Percentiles rank a stretch among this genome's conserved stretches.
These are phyloP conservation scores for Cryptococcus sp. DNA, from an alignment of 1,284 basidiomycete species.

Conservation along the genomic window DNA sequence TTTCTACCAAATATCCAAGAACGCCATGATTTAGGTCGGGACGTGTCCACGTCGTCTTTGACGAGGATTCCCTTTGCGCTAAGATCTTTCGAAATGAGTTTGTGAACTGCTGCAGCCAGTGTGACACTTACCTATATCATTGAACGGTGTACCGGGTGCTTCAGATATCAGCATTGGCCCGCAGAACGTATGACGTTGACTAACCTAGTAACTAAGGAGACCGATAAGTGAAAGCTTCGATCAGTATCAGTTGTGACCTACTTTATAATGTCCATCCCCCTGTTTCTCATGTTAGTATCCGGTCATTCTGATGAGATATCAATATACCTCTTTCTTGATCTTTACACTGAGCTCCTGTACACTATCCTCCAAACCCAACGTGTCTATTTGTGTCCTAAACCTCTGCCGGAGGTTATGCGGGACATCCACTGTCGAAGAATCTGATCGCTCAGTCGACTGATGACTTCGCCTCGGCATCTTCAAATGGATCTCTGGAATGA, in stretches of 20 bases:
- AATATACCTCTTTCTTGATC: slow-evolving; percentile 27
- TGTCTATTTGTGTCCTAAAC: too few species aligned
- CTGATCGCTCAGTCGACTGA: too few species aligned
- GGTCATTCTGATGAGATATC: not conserved
- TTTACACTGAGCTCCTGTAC: slow-evolving; percentile 35
- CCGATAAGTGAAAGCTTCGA: not conserved
- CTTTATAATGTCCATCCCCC: slow-evolving; percentile 31
- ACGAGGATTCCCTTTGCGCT: slow-evolving; percentile 27
- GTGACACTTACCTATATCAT: slow-evolving; percentile 37
- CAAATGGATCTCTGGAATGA: too few species aligned
- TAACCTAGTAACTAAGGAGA: slow-evolving; percentile 19
- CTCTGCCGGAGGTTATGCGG: too few species aligned
- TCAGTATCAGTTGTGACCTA: slow-evolving; percentile 7
- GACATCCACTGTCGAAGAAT: too few species aligned
- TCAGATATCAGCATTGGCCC: not conserved
- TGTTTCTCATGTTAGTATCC: slow-evolving; percentile 1
- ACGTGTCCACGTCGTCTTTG: too few species aligned
- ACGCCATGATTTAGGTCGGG: slow-evolving; percentile 11
- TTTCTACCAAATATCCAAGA: slow-evolving; percentile 26
- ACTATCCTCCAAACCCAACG: slow-evolving; percentile 13
- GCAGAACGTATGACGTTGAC: not conserved
- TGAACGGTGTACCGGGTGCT: slow-evolving; percentile 46
- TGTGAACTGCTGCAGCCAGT: not conserved
- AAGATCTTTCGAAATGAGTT: not conserved
- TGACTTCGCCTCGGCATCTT: too few species aligned